Evolutionary conservation across 257 asterid species (phyloP).

Genomic region (Ballota nigra): DNA sequence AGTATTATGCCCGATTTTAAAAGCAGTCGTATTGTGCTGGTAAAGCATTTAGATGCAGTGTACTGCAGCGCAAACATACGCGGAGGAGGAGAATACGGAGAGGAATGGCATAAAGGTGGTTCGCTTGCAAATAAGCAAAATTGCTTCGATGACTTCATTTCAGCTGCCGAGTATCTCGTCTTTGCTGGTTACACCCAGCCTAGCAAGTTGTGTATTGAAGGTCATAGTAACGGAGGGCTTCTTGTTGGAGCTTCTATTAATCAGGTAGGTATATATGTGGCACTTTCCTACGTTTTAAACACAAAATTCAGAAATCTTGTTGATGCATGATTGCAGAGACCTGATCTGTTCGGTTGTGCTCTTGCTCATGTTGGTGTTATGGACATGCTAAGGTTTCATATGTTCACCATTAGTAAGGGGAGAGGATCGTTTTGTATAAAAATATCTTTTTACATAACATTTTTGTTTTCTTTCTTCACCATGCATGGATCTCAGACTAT

Average conservation of each 20-base stretch:
- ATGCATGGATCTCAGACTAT: slow-evolving; percentile 94
- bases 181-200: slow-evolving; percentile 85
- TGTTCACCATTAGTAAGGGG: slow-evolving; percentile 80
- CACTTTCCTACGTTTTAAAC: too few species aligned
- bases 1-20: slow-evolving; percentile 72
- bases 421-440: too few species aligned
- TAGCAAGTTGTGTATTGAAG: slow-evolving; percentile 83
- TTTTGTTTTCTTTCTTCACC: slow-evolving; percentile 22
- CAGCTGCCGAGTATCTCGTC: slow-evolving; percentile 69
- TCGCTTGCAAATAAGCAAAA: slow-evolving; percentile 76
- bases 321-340: slow-evolving; percentile 76
- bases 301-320: neutral
- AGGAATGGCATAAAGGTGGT: slow-evolving; percentile 96
- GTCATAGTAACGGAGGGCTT: slow-evolving; percentile 96
- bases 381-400: slow-evolving; percentile 98
- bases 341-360: slow-evolving; percentile 95
- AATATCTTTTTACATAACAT: neutral
- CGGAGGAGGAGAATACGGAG: slow-evolving; percentile 98
- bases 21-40: slow-evolving; percentile 52
- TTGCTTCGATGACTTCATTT: slow-evolving; percentile 69
- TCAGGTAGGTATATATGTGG: slow-evolving; percentile 73
- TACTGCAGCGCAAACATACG: slow-evolving; percentile 84
- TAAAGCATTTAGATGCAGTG: slow-evolving; percentile 62
- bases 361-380: slow-evolving; percentile 97
- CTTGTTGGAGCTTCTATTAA: slow-evolving; percentile 86